Evolutionary conservation across 2,329 filamentous ascomycete species (phyloP).

Genomic region (Parasarocladium wereldwijsianum): DNA sequence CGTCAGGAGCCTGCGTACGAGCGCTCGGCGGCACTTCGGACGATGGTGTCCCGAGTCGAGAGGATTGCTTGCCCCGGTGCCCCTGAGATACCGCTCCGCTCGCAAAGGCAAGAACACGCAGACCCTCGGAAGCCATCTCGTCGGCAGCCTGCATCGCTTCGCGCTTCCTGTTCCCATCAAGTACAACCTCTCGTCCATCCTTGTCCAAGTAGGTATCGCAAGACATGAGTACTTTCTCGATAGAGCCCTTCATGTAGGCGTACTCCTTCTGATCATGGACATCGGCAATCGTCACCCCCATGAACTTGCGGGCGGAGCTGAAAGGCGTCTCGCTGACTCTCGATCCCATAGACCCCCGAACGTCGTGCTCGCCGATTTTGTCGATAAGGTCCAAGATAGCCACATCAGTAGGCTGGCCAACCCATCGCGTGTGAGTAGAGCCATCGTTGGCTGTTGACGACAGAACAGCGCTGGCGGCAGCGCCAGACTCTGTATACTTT

Average conservation of each 20-base stretch:
- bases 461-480: conserved; percentile 60
- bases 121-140: conserved; percentile 72
- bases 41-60: conserved; percentile 39
- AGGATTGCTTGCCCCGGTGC: conserved; percentile 17
- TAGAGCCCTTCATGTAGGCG: conserved; percentile 88
- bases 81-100: conserved; percentile 50
- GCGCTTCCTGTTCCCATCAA: conserved; percentile 62
- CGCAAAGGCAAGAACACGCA: conserved; percentile 85
- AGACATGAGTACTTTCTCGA: conserved; percentile 72
- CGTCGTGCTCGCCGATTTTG: conserved; percentile 79
- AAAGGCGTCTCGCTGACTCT: conserved; percentile 82
- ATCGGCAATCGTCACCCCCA: conserved; percentile 75
- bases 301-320: conserved; percentile 97
- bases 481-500: conserved; percentile 52
- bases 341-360: conserved; percentile 70
- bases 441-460: conserved; percentile 61
- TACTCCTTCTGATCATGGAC: conserved; percentile 53
- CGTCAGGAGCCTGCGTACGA: conserved; percentile 41
- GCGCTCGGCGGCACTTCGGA: conserved; percentile 23
- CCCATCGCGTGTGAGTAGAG: conserved; percentile 69
- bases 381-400: conserved; percentile 93
- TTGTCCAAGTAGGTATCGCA: conserved; percentile 84
- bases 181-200: conserved; percentile 71
- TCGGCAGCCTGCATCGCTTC: conserved; percentile 70
- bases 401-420: conserved; percentile 92